Evolutionary conservation across 2,329 filamentous ascomycete species (phyloP).

Genomic region (Fusarium sp.): DNA sequence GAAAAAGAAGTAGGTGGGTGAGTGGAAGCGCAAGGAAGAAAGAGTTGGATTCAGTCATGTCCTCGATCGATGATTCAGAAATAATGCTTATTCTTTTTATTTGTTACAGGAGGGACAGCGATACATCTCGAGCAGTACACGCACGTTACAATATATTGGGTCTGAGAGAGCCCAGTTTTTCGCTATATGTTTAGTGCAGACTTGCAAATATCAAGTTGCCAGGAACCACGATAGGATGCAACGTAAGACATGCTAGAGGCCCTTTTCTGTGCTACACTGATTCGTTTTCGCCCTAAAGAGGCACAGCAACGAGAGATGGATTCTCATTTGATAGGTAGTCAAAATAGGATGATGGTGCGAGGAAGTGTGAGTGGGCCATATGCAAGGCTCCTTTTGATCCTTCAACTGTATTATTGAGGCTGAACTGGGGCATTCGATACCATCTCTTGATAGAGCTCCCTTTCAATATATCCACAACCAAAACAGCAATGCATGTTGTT

Average conservation of each 20-base stretch:
- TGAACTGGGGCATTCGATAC: not conserved
- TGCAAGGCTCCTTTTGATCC: constrained; percentile 3
- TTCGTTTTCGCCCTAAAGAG: too few species aligned
- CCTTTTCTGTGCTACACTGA: not conserved
- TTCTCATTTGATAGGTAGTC: not conserved
- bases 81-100: constrained; percentile 1
- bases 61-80: not conserved
- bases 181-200: not conserved
- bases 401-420: not conserved
- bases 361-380: constrained; percentile 14
- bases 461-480: not conserved
- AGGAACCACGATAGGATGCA: not conserved
- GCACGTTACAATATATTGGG: not conserved
- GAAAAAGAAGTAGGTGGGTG: constrained; percentile 26
- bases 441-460: not conserved
- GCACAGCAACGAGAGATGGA: not conserved
- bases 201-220: not conserved
- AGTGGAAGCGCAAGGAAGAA: not conserved
- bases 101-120: not conserved
- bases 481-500: not conserved
- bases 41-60: not conserved
- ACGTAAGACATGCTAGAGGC: not conserved
- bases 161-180: not conserved
- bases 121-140: not conserved
- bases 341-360: constrained; percentile 14